phyloP scores from a whole-genome alignment of 371 early-diverging fungal species.

The Mortierella sp. region DNA sequence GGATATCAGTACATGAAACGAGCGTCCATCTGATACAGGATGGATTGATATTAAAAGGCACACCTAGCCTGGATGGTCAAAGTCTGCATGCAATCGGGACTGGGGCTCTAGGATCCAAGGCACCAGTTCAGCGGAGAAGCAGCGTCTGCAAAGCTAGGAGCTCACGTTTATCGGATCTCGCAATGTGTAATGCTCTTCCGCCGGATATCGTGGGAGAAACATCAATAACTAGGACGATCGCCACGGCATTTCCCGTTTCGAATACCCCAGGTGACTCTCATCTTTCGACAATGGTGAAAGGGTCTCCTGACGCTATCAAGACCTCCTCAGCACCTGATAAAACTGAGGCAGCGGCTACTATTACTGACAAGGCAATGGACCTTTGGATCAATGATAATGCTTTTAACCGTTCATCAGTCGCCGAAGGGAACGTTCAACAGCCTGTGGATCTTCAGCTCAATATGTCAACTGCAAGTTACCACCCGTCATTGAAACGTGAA shows the following conservation, averaged over 20 bases:
- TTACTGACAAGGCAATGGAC: background rate
- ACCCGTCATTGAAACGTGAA: background rate
- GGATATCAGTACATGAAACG: constrained; percentile 37
- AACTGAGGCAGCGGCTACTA: background rate
- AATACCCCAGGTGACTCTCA: background rate
- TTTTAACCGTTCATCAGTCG: background rate
- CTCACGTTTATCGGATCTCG: background rate
- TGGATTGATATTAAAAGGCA: constrained; percentile 5
- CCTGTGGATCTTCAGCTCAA: background rate
- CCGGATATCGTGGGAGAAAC: background rate
- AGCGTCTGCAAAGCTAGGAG: constrained; percentile 8
- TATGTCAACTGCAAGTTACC: background rate
- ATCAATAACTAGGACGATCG: background rate
- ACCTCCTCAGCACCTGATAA: background rate
- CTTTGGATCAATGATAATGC: background rate
- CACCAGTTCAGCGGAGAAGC: constrained; percentile 19
- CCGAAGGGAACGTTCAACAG: background rate
- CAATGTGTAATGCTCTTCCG: background rate
- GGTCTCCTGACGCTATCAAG: background rate
- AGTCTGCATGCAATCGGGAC: background rate
- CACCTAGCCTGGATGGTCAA: background rate
- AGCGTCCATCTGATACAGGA: constrained; percentile 2
- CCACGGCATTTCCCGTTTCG: background rate
- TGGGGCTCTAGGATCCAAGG: constrained; percentile 1
- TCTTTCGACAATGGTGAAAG: background rate